Percentiles rank a stretch among this genome's conserved stretches.
Evolutionary conservation across 164 flowering plant species (phyloP).

Genomic region (Tinospora cordifolia): DNA sequence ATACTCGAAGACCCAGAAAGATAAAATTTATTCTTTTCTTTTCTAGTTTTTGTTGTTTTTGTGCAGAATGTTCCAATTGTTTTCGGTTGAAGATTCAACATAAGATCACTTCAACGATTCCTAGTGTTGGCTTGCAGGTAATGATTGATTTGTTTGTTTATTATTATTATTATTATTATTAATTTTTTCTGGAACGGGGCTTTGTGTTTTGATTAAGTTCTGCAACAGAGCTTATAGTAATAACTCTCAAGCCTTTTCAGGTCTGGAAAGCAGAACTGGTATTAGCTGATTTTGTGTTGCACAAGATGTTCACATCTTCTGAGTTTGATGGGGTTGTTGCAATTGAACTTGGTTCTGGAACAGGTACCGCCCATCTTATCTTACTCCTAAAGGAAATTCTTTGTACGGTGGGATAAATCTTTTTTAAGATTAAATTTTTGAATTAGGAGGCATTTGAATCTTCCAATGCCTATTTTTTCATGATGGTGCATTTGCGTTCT

Average conservation of each 20-base stretch:
- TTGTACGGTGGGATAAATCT: background rate
- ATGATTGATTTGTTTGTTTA: background rate
- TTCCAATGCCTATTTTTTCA: background rate
- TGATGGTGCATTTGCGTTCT: background rate
- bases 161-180: no score
- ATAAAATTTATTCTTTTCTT: background rate
- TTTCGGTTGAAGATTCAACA: constrained; percentile 53
- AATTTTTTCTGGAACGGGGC: background rate
- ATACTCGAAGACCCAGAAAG: background rate
- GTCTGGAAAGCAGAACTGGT: constrained; percentile 85
- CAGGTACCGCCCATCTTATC: constrained; percentile 38
- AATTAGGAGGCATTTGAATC: background rate
- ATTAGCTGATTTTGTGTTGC: constrained; percentile 73
- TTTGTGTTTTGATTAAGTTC: background rate
- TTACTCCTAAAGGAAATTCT: background rate
- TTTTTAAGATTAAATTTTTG: background rate
- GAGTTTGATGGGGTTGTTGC: constrained; percentile 51
- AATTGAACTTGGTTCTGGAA: constrained; percentile 88
- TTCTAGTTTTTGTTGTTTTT: background rate
- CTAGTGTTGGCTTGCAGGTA: constrained; percentile 89
- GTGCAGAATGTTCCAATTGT: constrained; percentile 30
- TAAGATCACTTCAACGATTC: constrained; percentile 72
- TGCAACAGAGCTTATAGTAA: background rate
- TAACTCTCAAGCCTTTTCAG: constrained; percentile 26
- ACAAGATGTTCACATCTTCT: constrained; percentile 51